Conservation (phyloP, 2,329 filamentous ascomycete species). For the Torrubiella hemipterigena region DNA sequence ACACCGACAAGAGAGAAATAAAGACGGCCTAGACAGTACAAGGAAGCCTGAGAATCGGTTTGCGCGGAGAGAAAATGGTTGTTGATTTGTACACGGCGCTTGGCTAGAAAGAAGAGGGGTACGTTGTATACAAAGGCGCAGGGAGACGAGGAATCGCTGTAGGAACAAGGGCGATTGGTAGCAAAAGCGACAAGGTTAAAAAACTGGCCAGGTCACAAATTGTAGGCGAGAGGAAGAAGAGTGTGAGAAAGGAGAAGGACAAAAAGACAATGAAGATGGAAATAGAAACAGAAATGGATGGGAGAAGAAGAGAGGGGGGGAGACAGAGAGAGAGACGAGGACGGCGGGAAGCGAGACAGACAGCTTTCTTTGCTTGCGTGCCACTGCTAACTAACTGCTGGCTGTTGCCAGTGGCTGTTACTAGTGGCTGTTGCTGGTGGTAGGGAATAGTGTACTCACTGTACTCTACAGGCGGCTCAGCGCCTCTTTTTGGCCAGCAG, state of each 20-base stretch:
- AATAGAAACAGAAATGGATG: background rate
- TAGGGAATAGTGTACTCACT: background rate
- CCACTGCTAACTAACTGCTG: too few species aligned
- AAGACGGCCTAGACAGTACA: too few species aligned
- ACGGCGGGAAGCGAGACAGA: background rate
- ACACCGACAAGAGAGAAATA: too few species aligned
- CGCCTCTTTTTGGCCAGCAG: background rate
- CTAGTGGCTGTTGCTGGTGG: background rate
- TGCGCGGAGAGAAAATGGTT: too few species aligned
- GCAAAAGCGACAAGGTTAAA: background rate
- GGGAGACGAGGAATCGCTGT: background rate
- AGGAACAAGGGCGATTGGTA: background rate
- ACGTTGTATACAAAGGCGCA: background rate
- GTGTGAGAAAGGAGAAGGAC: background rate
- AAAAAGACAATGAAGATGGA: background rate
- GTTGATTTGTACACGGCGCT: too few species aligned
- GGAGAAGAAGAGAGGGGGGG: background rate
- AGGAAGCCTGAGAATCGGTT: too few species aligned
- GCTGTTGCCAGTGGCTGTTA: too few species aligned
- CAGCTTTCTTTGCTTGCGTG: too few species aligned
- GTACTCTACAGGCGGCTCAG: too few species aligned
- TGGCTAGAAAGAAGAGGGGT: too few species aligned
- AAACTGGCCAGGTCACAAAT: too few species aligned
- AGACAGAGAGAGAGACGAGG: background rate
- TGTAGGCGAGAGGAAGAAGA: background rate